phyloP scores from a whole-genome alignment of 176 grass and related monocot species.

The Calamus simplicifolius region DNA sequence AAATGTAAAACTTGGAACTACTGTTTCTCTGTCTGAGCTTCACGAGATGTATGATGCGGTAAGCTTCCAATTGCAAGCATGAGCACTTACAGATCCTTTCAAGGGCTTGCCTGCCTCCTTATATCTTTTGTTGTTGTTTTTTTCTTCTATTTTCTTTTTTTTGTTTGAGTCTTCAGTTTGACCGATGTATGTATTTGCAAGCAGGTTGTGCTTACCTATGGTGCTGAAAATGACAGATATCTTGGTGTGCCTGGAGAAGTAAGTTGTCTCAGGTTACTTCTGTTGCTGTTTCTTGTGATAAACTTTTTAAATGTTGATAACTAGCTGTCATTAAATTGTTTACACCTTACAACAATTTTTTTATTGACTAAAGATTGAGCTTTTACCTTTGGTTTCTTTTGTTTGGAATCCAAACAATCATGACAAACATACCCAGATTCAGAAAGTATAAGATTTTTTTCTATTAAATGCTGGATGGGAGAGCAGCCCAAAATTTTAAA shows the following conservation, averaged over 20 bases:
- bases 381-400: no score
- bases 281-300: no score
- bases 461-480: no score
- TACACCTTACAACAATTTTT: no score
- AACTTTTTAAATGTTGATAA: no score
- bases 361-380: no score
- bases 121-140: not conserved
- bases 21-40: slow-evolving; percentile 61
- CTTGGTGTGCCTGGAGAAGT: slow-evolving; percentile 78
- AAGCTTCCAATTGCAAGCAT: slow-evolving; percentile 25
- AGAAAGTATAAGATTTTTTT: no score
- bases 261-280: slow-evolving; percentile 9
- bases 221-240: slow-evolving; percentile 86
- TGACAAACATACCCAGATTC: no score
- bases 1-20: slow-evolving; percentile 70
- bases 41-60: slow-evolving; percentile 62
- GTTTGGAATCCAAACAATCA: no score
- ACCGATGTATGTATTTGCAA: not conserved
- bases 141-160: not conserved
- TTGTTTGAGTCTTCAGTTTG: not conserved
- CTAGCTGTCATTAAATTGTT: no score
- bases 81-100: not conserved
- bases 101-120: not conserved
- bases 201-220: slow-evolving; percentile 95
- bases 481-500: no score